phyloP scores from a whole-genome alignment of 1,284 basidiomycete genomes.

The Ustilago xerochloae region DNA sequence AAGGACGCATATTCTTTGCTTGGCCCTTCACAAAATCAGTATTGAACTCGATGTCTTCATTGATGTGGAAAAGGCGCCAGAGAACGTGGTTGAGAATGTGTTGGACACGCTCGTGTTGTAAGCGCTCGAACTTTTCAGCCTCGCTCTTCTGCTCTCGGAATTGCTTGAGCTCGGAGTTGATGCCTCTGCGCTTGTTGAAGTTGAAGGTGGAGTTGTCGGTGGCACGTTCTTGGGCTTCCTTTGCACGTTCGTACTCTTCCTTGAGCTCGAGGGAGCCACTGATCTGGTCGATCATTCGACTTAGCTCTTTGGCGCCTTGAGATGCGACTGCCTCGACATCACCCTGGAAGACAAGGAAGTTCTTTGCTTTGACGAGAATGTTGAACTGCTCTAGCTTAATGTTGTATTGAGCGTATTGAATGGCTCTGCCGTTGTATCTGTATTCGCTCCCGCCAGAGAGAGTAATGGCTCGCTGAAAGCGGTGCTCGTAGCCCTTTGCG shows the following conservation, averaged over 20 bases:
- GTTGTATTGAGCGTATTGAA: constrained; percentile 60
- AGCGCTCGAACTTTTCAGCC: constrained; percentile 84
- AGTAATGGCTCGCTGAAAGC: constrained; percentile 86
- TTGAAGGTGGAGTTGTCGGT: constrained; percentile 93
- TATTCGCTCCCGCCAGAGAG: constrained; percentile 78
- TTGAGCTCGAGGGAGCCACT: constrained; percentile 80
- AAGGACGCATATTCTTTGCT: constrained; percentile 75
- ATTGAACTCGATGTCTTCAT: constrained; percentile 69
- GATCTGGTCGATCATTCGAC: constrained; percentile 93
- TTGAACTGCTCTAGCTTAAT: constrained; percentile 71
- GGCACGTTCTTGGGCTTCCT: constrained; percentile 85
- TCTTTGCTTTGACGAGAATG: constrained; percentile 98
- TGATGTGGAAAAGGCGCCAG: constrained; percentile 91
- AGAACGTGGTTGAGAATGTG: constrained; percentile 83
- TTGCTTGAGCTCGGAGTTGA: constrained; percentile 93
- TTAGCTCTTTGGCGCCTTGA: constrained; percentile 89
- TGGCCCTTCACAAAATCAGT: constrained; percentile 57
- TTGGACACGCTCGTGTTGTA: constrained; percentile 80
- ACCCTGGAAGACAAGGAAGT: constrained; percentile 97
- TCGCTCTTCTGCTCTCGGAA: constrained; percentile 97
- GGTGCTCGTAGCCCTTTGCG: constrained; percentile 81
- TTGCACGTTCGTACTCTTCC: constrained; percentile 87
- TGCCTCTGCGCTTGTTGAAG: constrained; percentile 90
- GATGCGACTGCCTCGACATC: constrained; percentile 98
- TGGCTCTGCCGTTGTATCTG: constrained; percentile 60